A percentile compares a stretch with the other conserved stretches of the same genome.
Evolutionary conservation across 2,329 filamentous ascomycete species (phyloP).

Genomic region (Ophiostoma pallidulum): DNA sequence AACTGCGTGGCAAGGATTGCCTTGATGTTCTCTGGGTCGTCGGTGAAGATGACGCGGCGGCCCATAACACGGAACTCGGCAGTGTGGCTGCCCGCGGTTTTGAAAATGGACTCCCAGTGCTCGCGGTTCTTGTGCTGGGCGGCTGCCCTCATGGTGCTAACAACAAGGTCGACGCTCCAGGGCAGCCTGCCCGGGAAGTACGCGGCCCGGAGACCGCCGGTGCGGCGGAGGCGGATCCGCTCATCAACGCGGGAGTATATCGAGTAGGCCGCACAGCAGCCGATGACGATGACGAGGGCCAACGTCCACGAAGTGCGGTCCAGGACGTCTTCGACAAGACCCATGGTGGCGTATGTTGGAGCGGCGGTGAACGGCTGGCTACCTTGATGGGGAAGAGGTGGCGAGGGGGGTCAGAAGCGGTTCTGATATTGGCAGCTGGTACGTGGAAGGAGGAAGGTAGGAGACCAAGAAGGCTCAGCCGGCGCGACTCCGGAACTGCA

Average conservation of each 20-base stretch:
- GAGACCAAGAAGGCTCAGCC: too few relatives aligned
- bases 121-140: constrained; percentile 47
- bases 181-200: constrained; percentile 8
- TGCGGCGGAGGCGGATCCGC: constrained; percentile 8
- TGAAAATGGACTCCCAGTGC: constrained; percentile 50
- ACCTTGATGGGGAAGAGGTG: too few relatives aligned
- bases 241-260: constrained; percentile 7
- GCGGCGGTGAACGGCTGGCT: not conserved
- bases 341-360: constrained; percentile 26
- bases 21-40: constrained; percentile 84
- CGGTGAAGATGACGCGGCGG: constrained; percentile 60
- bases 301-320: constrained; percentile 34
- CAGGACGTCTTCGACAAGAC: constrained; percentile 40
- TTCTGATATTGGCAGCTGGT: too few relatives aligned
- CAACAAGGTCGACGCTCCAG: constrained; percentile 56
- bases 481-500: too few relatives aligned
- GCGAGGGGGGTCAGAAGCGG: too few relatives aligned
- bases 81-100: constrained; percentile 39
- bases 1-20: constrained; percentile 85
- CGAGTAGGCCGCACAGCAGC: constrained; percentile 28
- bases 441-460: too few relatives aligned
- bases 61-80: constrained; percentile 48
- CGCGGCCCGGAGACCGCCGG: constrained; percentile 10
- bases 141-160: constrained; percentile 42
- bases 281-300: constrained; percentile 28